phyloP scores from a whole-genome alignment of 2,329 filamentous ascomycete genomes.

The Incumbomyces lentus region DNA sequence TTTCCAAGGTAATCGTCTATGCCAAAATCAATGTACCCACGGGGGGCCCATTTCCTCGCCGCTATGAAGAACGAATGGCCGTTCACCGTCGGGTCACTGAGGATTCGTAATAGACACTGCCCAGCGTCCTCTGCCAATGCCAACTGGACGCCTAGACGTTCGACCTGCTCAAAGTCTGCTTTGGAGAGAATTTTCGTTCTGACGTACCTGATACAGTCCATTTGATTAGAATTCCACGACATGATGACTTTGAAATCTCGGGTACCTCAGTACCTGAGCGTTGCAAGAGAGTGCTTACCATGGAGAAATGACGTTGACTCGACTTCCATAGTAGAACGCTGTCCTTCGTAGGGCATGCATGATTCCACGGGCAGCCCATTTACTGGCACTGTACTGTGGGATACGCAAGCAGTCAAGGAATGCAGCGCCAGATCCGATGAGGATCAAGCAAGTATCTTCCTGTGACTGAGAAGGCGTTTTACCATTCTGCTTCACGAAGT shows the following conservation, averaged over 20 bases:
- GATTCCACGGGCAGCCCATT: slow-evolving; percentile 28
- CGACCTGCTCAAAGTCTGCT: slow-evolving; percentile 20
- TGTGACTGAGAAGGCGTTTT: slow-evolving; percentile 14
- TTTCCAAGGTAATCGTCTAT: slow-evolving; percentile 25
- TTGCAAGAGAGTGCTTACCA: slow-evolving; percentile 19
- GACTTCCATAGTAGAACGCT: slow-evolving; percentile 24
- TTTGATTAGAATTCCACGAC: too few species aligned
- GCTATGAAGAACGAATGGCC: slow-evolving; percentile 26
- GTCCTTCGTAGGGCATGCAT: slow-evolving; percentile 28
- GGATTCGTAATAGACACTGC: slow-evolving; percentile 20
- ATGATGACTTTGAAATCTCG: too few species aligned
- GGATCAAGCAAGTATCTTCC: slow-evolving; percentile 25
- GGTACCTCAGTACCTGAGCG: too few species aligned
- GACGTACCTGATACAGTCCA: slow-evolving; percentile 22
- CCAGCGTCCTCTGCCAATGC: slow-evolving; percentile 22
- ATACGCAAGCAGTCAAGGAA: slow-evolving; percentile 25
- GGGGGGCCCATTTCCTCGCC: slow-evolving; percentile 25
- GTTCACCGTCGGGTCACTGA: slow-evolving; percentile 23
- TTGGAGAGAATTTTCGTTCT: slow-evolving; percentile 24
- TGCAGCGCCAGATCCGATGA: slow-evolving; percentile 26
- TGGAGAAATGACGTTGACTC: slow-evolving; percentile 28
- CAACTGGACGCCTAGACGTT: slow-evolving; percentile 22
- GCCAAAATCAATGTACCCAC: slow-evolving; percentile 26
- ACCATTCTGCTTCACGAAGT: slow-evolving; percentile 27
- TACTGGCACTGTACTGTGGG: slow-evolving; percentile 26